Percentiles rank a stretch among this genome's conserved stretches.
Conservation (phyloP, 1,284 basidiomycete genomes). For the Bjerkandera adusta region DNA sequence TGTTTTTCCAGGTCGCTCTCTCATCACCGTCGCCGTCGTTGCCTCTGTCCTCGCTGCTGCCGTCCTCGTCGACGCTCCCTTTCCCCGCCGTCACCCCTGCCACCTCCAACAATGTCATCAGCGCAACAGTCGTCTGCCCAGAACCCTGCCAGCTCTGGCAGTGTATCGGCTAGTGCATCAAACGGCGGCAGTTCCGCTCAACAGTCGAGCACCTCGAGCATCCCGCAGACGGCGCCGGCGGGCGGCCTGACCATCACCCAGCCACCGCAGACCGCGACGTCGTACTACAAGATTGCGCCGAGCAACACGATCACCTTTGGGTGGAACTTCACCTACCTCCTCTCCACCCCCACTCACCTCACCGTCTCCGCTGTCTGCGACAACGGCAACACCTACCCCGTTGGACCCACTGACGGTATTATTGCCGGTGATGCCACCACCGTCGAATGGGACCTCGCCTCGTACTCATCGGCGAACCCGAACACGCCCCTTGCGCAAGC, state of each 20-base stretch:
- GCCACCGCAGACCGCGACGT: constrained; percentile 76
- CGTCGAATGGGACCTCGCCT: constrained; percentile 81
- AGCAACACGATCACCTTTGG: constrained; percentile 80
- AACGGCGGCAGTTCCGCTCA: neutral
- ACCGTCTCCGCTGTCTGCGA: constrained; percentile 83
- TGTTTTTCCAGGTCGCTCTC: constrained; percentile 3
- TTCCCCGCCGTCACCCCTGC: neutral
- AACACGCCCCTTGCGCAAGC: constrained; percentile 69
- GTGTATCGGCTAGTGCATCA: too few species aligned
- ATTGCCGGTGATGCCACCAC: constrained; percentile 69
- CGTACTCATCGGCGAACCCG: constrained; percentile 69
- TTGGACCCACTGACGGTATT: constrained; percentile 76
- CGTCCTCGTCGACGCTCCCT: constrained; percentile 3
- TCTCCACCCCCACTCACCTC: constrained; percentile 65
- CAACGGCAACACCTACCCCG: constrained; percentile 86
- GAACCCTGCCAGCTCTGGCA: neutral
- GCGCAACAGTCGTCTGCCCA: neutral
- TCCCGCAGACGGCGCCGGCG: constrained; percentile 57
- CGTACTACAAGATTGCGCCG: constrained; percentile 87
- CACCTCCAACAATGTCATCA: constrained; percentile 4
- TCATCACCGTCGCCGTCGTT: constrained; percentile 13
- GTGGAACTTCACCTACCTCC: constrained; percentile 85
- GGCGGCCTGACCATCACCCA: constrained; percentile 74
- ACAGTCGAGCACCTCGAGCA: constrained; percentile 21
- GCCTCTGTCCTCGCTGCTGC: neutral